These are phyloP conservation scores for Aspergillus spinulosporus DNA, from an alignment of 2,329 filamentous ascomycete genomes.

Conservation along the genomic window DNA sequence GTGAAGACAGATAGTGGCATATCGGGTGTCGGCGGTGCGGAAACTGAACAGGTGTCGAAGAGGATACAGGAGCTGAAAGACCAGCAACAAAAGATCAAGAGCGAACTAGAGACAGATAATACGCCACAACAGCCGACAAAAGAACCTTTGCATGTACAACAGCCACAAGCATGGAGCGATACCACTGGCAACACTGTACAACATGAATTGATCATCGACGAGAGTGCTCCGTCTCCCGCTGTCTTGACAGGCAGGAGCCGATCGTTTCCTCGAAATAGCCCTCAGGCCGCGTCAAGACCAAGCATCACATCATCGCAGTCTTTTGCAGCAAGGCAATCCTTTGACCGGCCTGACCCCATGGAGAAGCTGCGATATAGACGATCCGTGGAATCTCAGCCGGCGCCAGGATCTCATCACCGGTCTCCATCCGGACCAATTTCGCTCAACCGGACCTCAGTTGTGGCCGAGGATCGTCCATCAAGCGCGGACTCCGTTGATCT, in stretches of 20 bases:
- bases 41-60: slow-evolving; percentile 58
- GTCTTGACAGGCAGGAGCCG: slow-evolving; percentile 62
- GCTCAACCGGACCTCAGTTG: slow-evolving; percentile 47
- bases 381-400: slow-evolving; percentile 32
- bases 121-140: slow-evolving; percentile 30
- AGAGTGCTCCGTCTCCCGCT: slow-evolving; percentile 69
- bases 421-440: slow-evolving; percentile 41
- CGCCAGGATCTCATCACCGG: slow-evolving; percentile 37
- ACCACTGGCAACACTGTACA: slow-evolving; percentile 8
- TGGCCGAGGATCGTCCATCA: slow-evolving; percentile 67
- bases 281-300: slow-evolving; percentile 31
- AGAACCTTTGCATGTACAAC: slow-evolving; percentile 18
- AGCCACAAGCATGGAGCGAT: slow-evolving; percentile 14
- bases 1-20: slow-evolving; percentile 42
- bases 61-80: slow-evolving; percentile 60
- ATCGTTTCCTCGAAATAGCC: slow-evolving; percentile 28
- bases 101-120: slow-evolving; percentile 46
- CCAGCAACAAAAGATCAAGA: slow-evolving; percentile 57
- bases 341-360: slow-evolving; percentile 33
- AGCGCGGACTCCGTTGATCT: slow-evolving; percentile 87
- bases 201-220: slow-evolving; percentile 41
- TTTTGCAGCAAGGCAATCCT: slow-evolving; percentile 27
- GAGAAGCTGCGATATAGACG: slow-evolving; percentile 30
- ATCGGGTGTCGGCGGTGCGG: slow-evolving; percentile 40
- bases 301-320: slow-evolving; percentile 29